Conservation (phyloP, 805 yeast species). For the Monosporozyma unispora region DNA sequence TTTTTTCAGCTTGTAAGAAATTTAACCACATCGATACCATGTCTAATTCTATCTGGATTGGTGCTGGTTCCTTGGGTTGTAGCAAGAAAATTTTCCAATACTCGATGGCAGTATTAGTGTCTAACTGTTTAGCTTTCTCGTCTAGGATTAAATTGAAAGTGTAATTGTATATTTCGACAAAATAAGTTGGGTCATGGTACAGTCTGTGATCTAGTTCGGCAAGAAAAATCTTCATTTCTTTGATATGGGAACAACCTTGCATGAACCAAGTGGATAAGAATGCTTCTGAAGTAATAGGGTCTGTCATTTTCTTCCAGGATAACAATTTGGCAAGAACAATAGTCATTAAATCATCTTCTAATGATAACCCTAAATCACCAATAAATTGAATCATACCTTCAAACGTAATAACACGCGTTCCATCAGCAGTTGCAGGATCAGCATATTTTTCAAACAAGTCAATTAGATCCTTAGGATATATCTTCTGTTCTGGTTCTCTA, state of each 20-base stretch:
- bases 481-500: neutral
- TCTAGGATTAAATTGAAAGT: conserved; percentile 62
- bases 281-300: conserved; percentile 15
- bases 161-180: conserved; percentile 56
- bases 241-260: conserved; percentile 27
- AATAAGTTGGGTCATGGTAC: conserved; percentile 32
- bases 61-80: conserved; percentile 5
- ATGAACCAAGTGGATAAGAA: conserved; percentile 20
- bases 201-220: conserved; percentile 30
- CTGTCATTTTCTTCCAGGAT: conserved; percentile 28
- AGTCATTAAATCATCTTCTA: conserved; percentile 71
- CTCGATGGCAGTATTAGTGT: conserved; percentile 52
- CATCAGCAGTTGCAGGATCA: conserved; percentile 7
- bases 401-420: conserved; percentile 44
- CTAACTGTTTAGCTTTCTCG: conserved; percentile 46
- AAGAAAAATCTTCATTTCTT: conserved; percentile 40
- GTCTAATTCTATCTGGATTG: conserved; percentile 18
- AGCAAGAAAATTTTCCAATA: conserved; percentile 69
- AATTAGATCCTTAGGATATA: conserved; percentile 15
- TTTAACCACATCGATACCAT: conserved; percentile 48
- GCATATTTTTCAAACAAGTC: conserved; percentile 16
- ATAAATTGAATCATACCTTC: conserved; percentile 72
- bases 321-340: conserved; percentile 64
- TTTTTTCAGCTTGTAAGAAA: conserved; percentile 39
- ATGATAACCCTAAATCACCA: conserved; percentile 55